A percentile compares a stretch with the other conserved stretches of the same genome.
phyloP scores from a whole-genome alignment of 192 early-diverging fungal genomes.

The Globomyces pollinis-pini region DNA sequence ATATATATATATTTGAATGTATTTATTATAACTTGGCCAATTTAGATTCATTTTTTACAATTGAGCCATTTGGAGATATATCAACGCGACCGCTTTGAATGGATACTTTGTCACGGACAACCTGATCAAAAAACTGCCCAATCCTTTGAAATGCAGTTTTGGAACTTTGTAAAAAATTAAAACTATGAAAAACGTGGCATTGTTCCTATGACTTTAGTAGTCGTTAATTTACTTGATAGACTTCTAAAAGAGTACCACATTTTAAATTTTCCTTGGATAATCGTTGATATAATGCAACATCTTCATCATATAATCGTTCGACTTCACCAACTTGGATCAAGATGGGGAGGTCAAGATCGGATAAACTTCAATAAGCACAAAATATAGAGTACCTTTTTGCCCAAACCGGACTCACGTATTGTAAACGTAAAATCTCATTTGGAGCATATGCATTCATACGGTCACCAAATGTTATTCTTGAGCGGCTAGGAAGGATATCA shows the following conservation, averaged over 20 bases:
- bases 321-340: constrained; percentile 38
- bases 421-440: neutral
- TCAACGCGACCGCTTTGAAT: neutral
- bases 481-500: neutral
- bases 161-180: constrained; percentile 1
- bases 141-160: neutral
- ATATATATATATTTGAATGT: neutral
- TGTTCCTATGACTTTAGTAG: no score
- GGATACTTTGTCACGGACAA: neutral
- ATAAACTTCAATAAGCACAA: neutral
- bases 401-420: constrained; percentile 7
- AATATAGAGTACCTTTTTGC: neutral
- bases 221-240: no score
- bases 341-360: constrained; percentile 24
- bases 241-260: neutral
- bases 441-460: constrained; percentile 3
- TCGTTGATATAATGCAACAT: neutral
- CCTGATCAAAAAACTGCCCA: constrained; percentile 1
- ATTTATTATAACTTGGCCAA: constrained; percentile 7
- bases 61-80: neutral
- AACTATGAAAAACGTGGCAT: constrained; percentile 8
- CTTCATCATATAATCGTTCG: constrained; percentile 43
- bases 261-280: neutral
- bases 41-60: neutral
- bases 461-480: constrained; percentile 1